These are phyloP conservation scores for Thelephora ganbajun DNA, from an alignment of 768 basidiomycete genomes.

Conservation along the genomic window DNA sequence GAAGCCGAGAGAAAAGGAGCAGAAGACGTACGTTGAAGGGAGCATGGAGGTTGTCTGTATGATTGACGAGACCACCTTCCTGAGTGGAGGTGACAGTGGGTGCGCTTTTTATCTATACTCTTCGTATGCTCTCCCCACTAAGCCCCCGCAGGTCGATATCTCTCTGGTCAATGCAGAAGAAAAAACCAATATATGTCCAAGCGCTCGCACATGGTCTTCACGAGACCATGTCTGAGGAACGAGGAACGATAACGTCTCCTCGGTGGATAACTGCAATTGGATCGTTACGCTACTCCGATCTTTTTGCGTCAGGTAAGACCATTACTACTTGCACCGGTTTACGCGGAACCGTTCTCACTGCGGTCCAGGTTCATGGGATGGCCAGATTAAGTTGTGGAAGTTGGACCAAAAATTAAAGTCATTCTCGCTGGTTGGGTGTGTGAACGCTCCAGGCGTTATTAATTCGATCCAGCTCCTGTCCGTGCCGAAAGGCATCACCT, in stretches of 20 bases:
- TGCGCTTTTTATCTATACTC: constrained; percentile 25
- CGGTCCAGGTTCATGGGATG: constrained; percentile 81
- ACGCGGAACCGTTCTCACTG: background rate
- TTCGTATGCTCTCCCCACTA: background rate
- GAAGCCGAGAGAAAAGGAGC: constrained; percentile 21
- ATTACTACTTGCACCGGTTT: background rate
- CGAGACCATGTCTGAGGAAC: constrained; percentile 58
- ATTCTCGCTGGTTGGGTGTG: constrained; percentile 51
- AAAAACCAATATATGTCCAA: constrained; percentile 86
- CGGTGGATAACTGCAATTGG: constrained; percentile 87
- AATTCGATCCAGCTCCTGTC: constrained; percentile 80
- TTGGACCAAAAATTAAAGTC: constrained; percentile 67
- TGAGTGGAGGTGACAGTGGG: constrained; percentile 96
- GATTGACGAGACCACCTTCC: constrained; percentile 88
- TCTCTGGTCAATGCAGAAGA: constrained; percentile 85
- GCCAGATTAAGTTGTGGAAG: constrained; percentile 81
- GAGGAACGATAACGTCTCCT: constrained; percentile 55
- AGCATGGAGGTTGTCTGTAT: constrained; percentile 87
- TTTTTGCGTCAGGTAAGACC: constrained; percentile 73
- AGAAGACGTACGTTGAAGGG: constrained; percentile 62
- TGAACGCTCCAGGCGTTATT: constrained; percentile 65
- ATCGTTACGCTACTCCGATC: constrained; percentile 74
- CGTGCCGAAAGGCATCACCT: constrained; percentile 25
- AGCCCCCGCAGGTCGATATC: constrained; percentile 56
- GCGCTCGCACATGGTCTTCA: constrained; percentile 80